These are phyloP conservation scores for Prunus yedoensis DNA, from an alignment of 331 rosid species.

Conservation along the genomic window DNA sequence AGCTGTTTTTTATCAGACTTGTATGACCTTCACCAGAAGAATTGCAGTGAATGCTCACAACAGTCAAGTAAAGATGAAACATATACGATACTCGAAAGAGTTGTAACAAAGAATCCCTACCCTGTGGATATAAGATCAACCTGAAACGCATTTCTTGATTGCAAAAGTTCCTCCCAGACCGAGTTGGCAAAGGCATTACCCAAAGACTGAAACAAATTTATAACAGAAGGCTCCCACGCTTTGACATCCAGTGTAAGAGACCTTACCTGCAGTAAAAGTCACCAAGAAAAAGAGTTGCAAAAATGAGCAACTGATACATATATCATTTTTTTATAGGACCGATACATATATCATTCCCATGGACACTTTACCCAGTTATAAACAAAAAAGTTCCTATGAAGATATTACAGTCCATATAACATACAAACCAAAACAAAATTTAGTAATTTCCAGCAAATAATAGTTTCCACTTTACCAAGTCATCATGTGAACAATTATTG, in stretches of 20 bases:
- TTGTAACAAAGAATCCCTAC: conserved; percentile 50
- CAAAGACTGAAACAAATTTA: conserved; percentile 91
- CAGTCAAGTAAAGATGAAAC: conserved; percentile 21
- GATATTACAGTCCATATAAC: not conserved
- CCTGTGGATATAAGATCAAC: conserved; percentile 85
- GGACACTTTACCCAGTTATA: conserved; percentile 1
- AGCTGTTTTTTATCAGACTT: conserved; percentile 68
- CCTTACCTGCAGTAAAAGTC: conserved; percentile 69
- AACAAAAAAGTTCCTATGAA: not conserved
- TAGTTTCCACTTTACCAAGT: not conserved
- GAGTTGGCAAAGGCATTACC: conserved; percentile 97
- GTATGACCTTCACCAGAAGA: conserved; percentile 60
- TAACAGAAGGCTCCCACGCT: conserved; percentile 98
- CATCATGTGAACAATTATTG: not conserved
- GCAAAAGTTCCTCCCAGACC: conserved; percentile 98
- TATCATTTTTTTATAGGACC: not conserved
- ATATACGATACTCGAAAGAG: conserved; percentile 4
- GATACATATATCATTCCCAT: not conserved
- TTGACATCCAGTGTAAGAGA: conserved; percentile 97
- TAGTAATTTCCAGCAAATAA: not conserved
- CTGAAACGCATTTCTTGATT: conserved; percentile 88
- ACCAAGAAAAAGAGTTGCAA: conserved; percentile 13
- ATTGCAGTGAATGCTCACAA: conserved; percentile 33
- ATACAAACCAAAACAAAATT: not conserved
- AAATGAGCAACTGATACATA: conserved; percentile 28